Percentiles rank a stretch among this genome's conserved stretches.
These are phyloP conservation scores for Chrysanthemum seticuspe DNA, from an alignment of 129 eudicot genomes.

Conservation along the genomic window DNA sequence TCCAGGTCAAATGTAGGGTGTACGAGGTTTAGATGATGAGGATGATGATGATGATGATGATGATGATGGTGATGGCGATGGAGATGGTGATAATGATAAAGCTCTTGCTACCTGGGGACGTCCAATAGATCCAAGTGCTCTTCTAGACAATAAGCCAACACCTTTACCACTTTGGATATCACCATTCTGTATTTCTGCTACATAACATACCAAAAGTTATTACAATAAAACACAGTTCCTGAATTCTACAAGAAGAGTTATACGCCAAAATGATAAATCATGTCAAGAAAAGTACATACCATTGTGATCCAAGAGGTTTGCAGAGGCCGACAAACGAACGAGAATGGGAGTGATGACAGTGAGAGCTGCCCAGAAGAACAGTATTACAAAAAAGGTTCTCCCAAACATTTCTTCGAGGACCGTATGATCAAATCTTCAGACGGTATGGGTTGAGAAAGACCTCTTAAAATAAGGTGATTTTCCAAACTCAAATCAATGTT, in stretches of 20 bases:
- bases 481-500: too few relatives aligned
- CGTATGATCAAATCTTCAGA: conserved; percentile 24
- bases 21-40: conserved; percentile 16
- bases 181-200: conserved; percentile 30
- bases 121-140: conserved; percentile 46
- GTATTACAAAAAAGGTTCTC: conserved; percentile 53
- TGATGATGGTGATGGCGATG: conserved; percentile 28
- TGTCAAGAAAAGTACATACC: conserved; percentile 30
- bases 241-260: neutral
- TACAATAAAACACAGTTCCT: neutral
- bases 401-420: conserved; percentile 46
- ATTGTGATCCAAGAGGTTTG: conserved; percentile 31
- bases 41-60: conserved; percentile 31
- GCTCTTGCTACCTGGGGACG: conserved; percentile 3
- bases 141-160: conserved; percentile 45
- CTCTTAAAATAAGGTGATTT: conserved; percentile 2
- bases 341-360: conserved; percentile 68
- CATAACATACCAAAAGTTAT: conserved; percentile 20
- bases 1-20: conserved; percentile 6
- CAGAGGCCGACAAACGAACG: conserved; percentile 59
- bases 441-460: conserved; percentile 37
- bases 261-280: neutral
- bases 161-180: conserved; percentile 15
- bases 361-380: conserved; percentile 69
- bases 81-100: conserved; percentile 29